These are phyloP conservation scores for Crithidia brevicula DNA, from an alignment of 208 protist species.

Conservation along the genomic window DNA sequence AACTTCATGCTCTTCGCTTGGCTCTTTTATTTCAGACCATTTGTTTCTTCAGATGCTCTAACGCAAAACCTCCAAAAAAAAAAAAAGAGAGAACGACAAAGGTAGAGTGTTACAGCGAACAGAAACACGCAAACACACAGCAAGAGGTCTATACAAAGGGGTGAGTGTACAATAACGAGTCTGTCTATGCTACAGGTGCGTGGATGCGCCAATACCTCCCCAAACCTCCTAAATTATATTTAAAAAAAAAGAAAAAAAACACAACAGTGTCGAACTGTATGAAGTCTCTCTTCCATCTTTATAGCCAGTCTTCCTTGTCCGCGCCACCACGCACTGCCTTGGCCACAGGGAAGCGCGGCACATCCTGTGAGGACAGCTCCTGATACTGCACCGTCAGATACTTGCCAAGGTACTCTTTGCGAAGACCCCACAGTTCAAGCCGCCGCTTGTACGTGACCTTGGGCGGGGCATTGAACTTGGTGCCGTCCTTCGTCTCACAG, in stretches of 20 bases:
- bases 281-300: slow-evolving; percentile 10
- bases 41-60: too few species aligned
- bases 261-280: not conserved
- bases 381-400: slow-evolving; percentile 91
- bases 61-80: too few species aligned
- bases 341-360: slow-evolving; percentile 89
- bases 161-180: slow-evolving; percentile 2
- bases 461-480: slow-evolving; percentile 77
- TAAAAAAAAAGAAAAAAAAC: not conserved
- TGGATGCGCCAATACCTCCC: not conserved
- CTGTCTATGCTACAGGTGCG: not conserved
- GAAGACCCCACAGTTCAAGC: slow-evolving; percentile 61
- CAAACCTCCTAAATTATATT: not conserved
- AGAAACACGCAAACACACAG: too few species aligned
- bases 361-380: slow-evolving; percentile 82
- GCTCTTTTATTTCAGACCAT: too few species aligned
- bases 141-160: slow-evolving; percentile 2
- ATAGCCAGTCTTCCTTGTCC: slow-evolving; percentile 78
- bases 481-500: slow-evolving; percentile 82
- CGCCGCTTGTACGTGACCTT: slow-evolving; percentile 68
- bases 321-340: slow-evolving; percentile 75
- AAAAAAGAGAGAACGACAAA: not conserved
- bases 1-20: too few species aligned
- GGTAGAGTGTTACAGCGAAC: too few species aligned
- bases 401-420: slow-evolving; percentile 67